Percentiles rank a stretch among this genome's conserved stretches.
Evolutionary conservation across 805 yeast genomes (phyloP).

Genomic region (Candida ponderosae): DNA sequence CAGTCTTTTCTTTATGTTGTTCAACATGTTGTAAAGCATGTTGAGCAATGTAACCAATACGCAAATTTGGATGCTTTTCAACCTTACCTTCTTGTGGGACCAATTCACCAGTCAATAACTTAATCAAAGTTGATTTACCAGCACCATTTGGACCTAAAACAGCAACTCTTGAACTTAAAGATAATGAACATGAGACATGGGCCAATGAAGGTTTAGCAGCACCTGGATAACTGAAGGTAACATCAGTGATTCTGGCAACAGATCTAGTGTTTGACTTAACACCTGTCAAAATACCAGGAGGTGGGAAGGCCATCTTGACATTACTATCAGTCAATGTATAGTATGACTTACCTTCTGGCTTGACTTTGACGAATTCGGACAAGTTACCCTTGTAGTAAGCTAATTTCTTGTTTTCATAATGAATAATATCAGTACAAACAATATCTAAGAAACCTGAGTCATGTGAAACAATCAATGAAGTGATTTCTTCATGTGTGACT

Average conservation of each 20-base stretch:
- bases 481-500: constrained; percentile 73
- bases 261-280: constrained; percentile 92
- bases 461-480: constrained; percentile 94
- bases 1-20: constrained; percentile 94
- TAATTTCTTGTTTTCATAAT: constrained; percentile 90
- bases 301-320: constrained; percentile 97
- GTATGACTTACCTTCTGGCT: constrained; percentile 95
- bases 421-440: constrained; percentile 95
- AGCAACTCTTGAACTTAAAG: constrained; percentile 95
- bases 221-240: constrained; percentile 87
- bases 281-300: constrained; percentile 96
- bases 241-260: constrained; percentile 80
- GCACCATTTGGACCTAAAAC: constrained; percentile 98
- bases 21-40: constrained; percentile 97
- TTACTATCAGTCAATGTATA: constrained; percentile 89
- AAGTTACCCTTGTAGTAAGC: constrained; percentile 95
- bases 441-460: constrained; percentile 94
- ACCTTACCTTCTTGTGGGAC: constrained; percentile 83
- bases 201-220: constrained; percentile 73
- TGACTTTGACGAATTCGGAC: constrained; percentile 82
- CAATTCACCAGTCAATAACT: constrained; percentile 86
- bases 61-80: constrained; percentile 95
- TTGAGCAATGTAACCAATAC: constrained; percentile 98
- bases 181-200: constrained; percentile 81
- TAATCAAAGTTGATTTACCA: constrained; percentile 94